Evolutionary conservation across 2,329 filamentous ascomycete genomes (phyloP), one percentile per base, ranked within the genome.

Genomic region (Monilinia vaccinii-corymbosi): DNA sequence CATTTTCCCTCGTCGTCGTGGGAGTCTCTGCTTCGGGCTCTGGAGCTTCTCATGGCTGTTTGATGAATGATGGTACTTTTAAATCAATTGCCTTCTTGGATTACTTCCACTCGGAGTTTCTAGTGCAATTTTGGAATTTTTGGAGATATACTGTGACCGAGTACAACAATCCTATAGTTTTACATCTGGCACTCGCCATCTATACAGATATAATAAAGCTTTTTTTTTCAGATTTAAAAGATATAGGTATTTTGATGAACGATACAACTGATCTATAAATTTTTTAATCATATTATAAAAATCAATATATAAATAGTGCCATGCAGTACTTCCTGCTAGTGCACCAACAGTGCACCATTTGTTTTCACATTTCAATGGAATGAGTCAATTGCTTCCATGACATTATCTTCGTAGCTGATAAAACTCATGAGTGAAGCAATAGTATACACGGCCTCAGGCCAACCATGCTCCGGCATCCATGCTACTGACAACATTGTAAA

Each of bases 401-500:
- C 16, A 63, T 62, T 51, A 45, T 61, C 56, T 63, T 64, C 50
- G 60, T 66, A 51, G 61, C 53, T 66, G 66, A 67, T 68, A 65
- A 61, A 64, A 62, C 60, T 66, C 52, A 55, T 65, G 63, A 66
- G 61, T 62, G 64, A 69, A 68, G 67, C 58, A 68, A 64, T 70
- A 67, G 58, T 68, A 62, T 70, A 70, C 67, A 69, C 52, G 64
- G 66, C 65, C 63, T 56, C 47, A 40, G 60, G 60, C 62, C 60
- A 56, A 56, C 60, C 60, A 60, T 63, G 50, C 56, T 48, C 34
- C 60, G 58, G 66, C 60, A 67, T 67, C 63, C 66, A 67, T 70
- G 62, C 65, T 68, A 67, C 67, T 69, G 67, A 69, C 67, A 69
- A 69, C 68, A 70, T 61, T 64, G 55, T 32, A 67, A 67, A 62